phyloP scores from a whole-genome alignment of 805 yeast genomes.

The Lipomyces sp. region DNA sequence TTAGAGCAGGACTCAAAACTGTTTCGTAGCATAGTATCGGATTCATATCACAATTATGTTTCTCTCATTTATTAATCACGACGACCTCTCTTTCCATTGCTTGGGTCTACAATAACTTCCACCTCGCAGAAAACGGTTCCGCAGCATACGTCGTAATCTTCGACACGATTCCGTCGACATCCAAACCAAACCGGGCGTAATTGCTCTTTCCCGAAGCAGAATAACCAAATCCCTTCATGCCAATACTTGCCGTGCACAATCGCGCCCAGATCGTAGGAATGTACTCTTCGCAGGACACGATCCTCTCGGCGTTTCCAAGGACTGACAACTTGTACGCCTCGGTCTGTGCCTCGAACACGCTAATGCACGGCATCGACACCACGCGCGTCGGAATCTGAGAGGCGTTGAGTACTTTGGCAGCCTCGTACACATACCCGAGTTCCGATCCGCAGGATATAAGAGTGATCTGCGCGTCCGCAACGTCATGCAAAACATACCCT shows the following conservation, averaged over 20 bases:
- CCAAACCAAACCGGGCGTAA: not conserved
- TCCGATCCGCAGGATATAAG: constrained; percentile 7
- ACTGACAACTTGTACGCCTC: not conserved
- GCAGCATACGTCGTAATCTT: not conserved
- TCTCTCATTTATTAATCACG: too few species aligned
- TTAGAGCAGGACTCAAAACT: too few species aligned
- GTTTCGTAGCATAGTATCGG: too few species aligned
- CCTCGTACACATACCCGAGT: constrained; percentile 1
- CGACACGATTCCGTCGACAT: not conserved
- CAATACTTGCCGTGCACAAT: constrained; percentile 7
- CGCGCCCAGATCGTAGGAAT: constrained; percentile 6
- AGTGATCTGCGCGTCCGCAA: constrained; percentile 2
- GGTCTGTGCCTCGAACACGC: constrained; percentile 4
- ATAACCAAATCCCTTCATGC: constrained; percentile 5
- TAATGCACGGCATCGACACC: constrained; percentile 5
- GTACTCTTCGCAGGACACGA: constrained; percentile 2
- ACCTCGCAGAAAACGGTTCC: not conserved
- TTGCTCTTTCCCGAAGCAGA: not conserved
- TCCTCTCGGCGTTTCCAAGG: not conserved
- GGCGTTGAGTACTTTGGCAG: not conserved
- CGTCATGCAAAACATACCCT: constrained; percentile 3
- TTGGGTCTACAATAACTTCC: not conserved
- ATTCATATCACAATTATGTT: too few species aligned
- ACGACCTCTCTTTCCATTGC: too few species aligned
- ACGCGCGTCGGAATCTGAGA: constrained; percentile 1